Evolutionary conservation across 306 rosid species (phyloP).

Genomic region (Cicer chorassanicum): DNA sequence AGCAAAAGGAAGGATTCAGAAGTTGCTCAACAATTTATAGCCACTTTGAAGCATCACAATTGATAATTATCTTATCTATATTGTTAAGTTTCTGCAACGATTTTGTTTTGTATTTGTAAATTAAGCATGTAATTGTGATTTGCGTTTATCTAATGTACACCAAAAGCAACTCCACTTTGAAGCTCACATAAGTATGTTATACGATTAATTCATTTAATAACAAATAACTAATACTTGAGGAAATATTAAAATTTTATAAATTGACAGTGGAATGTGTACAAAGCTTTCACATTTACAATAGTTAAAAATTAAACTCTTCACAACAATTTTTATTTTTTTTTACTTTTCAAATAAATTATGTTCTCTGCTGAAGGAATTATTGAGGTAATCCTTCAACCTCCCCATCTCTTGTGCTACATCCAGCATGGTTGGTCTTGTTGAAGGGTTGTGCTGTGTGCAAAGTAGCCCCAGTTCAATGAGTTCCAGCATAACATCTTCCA

Average conservation of each 20-base stretch:
- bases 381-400: conserved; percentile 70
- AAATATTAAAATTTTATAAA: neutral
- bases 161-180: too few relatives aligned
- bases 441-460: conserved; percentile 75
- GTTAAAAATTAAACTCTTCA: conserved; percentile 22
- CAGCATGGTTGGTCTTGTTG: conserved; percentile 82
- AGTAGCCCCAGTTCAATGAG: conserved; percentile 79
- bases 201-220: too few relatives aligned
- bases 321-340: neutral
- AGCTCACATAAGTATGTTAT: too few relatives aligned
- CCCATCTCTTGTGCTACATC: conserved; percentile 81
- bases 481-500: conserved; percentile 66
- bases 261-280: neutral
- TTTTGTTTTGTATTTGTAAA: too few relatives aligned
- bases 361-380: conserved; percentile 32
- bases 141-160: too few relatives aligned
- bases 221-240: too few relatives aligned
- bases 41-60: too few relatives aligned
- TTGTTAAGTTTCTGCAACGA: too few relatives aligned
- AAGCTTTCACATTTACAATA: conserved; percentile 10
- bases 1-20: too few relatives aligned
- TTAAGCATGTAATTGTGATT: too few relatives aligned
- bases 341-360: conserved; percentile 32
- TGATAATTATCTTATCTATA: too few relatives aligned
- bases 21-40: too few relatives aligned